These are phyloP conservation scores for Globisporangium polare DNA, from an alignment of 352 stramenopile genomes.

Conservation along the genomic window DNA sequence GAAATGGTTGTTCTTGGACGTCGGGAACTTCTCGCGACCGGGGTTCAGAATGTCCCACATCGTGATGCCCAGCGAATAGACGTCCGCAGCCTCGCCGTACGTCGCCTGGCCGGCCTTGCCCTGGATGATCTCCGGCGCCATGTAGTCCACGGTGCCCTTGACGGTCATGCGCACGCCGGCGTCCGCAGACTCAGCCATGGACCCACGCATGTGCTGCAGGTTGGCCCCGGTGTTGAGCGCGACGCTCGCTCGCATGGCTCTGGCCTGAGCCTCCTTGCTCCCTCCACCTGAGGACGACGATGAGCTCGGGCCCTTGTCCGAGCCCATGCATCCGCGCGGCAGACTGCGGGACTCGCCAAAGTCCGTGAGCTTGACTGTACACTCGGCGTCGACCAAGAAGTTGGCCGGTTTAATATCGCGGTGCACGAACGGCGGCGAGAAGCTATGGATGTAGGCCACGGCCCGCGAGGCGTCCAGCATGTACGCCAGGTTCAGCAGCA, in stretches of 20 bases:
- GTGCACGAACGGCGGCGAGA: slow-evolving; percentile 65
- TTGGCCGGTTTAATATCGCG: slow-evolving; percentile 76
- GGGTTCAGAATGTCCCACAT: slow-evolving; percentile 73
- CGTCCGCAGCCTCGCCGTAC: slow-evolving; percentile 65
- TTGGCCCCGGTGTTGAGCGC: slow-evolving; percentile 28
- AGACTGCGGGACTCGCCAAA: slow-evolving; percentile 65
- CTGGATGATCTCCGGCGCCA: slow-evolving; percentile 78
- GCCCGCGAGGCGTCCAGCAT: slow-evolving; percentile 65
- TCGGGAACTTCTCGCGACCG: slow-evolving; percentile 44
- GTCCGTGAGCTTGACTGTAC: slow-evolving; percentile 61
- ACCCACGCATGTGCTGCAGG: slow-evolving; percentile 26
- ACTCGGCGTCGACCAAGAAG: slow-evolving; percentile 64
- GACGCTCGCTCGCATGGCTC: slow-evolving; percentile 25
- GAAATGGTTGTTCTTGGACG: slow-evolving; percentile 47
- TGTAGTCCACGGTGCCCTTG: slow-evolving; percentile 73
- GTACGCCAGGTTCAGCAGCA: slow-evolving; percentile 53
- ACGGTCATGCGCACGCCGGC: slow-evolving; percentile 37
- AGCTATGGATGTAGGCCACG: slow-evolving; percentile 73
- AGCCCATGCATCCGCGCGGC: slow-evolving; percentile 27
- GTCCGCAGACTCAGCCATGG: slow-evolving; percentile 8
- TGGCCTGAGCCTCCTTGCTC: slow-evolving; percentile 9
- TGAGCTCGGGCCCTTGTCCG: slow-evolving; percentile 18
- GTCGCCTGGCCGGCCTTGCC: slow-evolving; percentile 37
- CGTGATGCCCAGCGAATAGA: slow-evolving; percentile 72
- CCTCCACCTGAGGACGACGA: background rate